Evolutionary conservation across 345 rosid species (phyloP).

Genomic region (Brassica cretica): DNA sequence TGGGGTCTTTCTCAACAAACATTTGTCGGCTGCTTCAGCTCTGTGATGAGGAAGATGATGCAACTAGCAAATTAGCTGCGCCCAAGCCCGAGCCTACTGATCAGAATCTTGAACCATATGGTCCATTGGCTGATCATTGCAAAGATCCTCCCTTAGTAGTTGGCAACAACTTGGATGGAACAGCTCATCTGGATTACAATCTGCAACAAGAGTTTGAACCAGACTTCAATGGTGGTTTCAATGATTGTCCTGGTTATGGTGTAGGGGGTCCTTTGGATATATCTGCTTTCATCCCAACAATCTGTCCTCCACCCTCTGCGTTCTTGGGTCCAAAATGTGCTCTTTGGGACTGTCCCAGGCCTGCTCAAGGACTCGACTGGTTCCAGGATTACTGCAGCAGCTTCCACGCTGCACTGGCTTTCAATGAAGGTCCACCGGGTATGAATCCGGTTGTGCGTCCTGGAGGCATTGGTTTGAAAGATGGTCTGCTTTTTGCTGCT

Average conservation of each 20-base stretch:
- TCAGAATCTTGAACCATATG: constrained; percentile 48
- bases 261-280: constrained; percentile 56
- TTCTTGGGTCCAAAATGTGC: constrained; percentile 97
- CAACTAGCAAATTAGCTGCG: constrained; percentile 76
- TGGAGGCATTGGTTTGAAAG: constrained; percentile 89
- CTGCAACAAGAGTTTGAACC: constrained; percentile 66
- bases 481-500: constrained; percentile 84
- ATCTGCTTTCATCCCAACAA: constrained; percentile 58
- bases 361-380: constrained; percentile 87
- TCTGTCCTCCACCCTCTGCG: constrained; percentile 90
- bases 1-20: constrained; percentile 81
- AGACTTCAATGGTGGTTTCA: constrained; percentile 52
- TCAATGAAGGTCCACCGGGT: constrained; percentile 93
- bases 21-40: constrained; percentile 87
- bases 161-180: constrained; percentile 50
- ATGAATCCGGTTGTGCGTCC: constrained; percentile 87
- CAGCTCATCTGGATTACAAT: constrained; percentile 53
- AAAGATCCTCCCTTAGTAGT: constrained; percentile 52
- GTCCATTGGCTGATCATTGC: constrained; percentile 52
- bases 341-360: constrained; percentile 99
- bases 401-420: constrained; percentile 82
- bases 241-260: constrained; percentile 42
- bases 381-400: constrained; percentile 89
- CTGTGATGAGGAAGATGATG: constrained; percentile 98
- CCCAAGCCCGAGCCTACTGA: constrained; percentile 88